Conservation (phyloP, 208 protist species). For the Acanthamoeba rhysodes region DNA sequence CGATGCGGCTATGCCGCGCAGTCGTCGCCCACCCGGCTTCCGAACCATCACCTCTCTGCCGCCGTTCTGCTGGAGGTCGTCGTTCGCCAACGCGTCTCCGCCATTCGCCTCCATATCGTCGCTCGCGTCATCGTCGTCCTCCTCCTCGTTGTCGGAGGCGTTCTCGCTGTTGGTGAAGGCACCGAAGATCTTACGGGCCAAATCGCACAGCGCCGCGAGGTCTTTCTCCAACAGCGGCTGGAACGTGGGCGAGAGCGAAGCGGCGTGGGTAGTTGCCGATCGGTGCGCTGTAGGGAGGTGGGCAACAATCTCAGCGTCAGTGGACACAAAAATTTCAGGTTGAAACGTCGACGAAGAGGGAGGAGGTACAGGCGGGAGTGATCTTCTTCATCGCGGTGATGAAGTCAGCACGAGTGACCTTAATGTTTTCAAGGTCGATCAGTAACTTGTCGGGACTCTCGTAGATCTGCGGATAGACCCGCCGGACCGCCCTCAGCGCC, state of each 20-base stretch:
- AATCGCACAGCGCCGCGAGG: conserved; percentile 9
- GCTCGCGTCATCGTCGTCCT: background rate
- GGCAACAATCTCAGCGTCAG: background rate
- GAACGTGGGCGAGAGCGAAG: conserved; percentile 40
- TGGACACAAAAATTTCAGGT: background rate
- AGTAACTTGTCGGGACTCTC: conserved; percentile 64
- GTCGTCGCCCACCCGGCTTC: background rate
- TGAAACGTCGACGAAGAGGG: background rate
- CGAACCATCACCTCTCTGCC: background rate
- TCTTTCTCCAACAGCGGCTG: conserved; percentile 34
- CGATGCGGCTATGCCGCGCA: background rate
- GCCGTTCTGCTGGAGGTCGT: background rate
- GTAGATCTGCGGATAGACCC: conserved; percentile 82
- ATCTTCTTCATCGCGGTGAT: conserved; percentile 73
- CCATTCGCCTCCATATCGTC: background rate
- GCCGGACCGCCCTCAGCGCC: conserved; percentile 81
- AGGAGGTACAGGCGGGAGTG: conserved; percentile 38
- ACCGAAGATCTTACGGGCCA: conserved; percentile 56
- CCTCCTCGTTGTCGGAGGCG: background rate
- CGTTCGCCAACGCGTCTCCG: background rate
- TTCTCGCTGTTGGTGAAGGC: conserved; percentile 27
- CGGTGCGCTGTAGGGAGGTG: background rate
- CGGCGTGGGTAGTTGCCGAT: conserved; percentile 35
- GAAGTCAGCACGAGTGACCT: conserved; percentile 69
- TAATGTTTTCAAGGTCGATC: conserved; percentile 64